Percentiles rank a stretch among this genome's conserved stretches.
Conservation (phyloP, 179 eudicot species). For the Beta corolliflora region DNA sequence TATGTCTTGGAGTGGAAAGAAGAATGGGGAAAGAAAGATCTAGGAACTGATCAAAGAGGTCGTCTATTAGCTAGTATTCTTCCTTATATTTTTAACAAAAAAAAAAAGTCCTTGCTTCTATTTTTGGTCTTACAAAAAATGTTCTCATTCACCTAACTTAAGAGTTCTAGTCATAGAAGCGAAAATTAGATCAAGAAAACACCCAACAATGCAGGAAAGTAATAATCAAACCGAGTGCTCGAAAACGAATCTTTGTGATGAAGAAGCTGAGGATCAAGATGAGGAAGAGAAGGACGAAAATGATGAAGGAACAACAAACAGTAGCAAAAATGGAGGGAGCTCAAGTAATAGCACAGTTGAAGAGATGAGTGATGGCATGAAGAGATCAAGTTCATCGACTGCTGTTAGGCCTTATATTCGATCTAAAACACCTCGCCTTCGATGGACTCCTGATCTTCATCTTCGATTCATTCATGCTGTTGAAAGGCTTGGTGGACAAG, state of each 20-base stretch:
- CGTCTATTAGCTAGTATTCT: slow-evolving; percentile 4
- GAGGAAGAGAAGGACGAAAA: slow-evolving; percentile 33
- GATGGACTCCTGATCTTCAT: slow-evolving; percentile 87
- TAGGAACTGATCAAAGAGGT: slow-evolving; percentile 18
- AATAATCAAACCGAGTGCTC: slow-evolving; percentile 32
- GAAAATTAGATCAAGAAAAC: neutral
- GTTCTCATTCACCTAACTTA: slow-evolving; percentile 29
- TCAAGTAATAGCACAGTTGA: slow-evolving; percentile 45
- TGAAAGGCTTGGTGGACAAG: slow-evolving; percentile 75
- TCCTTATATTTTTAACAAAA: neutral
- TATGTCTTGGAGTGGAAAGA: slow-evolving; percentile 14
- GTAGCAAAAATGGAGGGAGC: slow-evolving; percentile 21
- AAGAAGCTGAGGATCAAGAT: slow-evolving; percentile 30
- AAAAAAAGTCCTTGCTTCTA: neutral
- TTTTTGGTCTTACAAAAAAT: slow-evolving; percentile 13
- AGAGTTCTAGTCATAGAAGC: slow-evolving; percentile 19
- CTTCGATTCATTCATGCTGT: slow-evolving; percentile 63
- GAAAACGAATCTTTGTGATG: slow-evolving; percentile 23
- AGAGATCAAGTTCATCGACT: slow-evolving; percentile 21
- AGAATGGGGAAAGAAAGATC: slow-evolving; percentile 14
- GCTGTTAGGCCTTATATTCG: slow-evolving; percentile 60
- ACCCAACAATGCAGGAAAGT: slow-evolving; percentile 30
- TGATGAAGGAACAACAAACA: neutral
- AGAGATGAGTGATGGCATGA: slow-evolving; percentile 22
- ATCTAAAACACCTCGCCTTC: slow-evolving; percentile 70